These are phyloP conservation scores for Chimonanthus salicifolius DNA, from an alignment of 164 flowering plant species.

Conservation along the genomic window DNA sequence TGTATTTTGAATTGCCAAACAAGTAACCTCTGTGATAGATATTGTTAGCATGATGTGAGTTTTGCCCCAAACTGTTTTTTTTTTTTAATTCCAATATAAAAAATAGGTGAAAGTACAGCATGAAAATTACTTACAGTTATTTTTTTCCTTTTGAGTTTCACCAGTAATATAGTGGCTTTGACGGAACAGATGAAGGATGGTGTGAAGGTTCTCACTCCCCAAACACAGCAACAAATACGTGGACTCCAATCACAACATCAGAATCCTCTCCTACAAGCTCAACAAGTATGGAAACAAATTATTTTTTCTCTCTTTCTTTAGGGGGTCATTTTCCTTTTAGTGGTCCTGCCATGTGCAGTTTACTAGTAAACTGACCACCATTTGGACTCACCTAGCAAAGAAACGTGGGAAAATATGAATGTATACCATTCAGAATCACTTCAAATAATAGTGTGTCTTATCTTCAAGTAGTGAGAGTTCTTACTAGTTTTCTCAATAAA, in stretches of 20 bases:
- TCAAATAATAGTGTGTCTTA: too few relatives aligned
- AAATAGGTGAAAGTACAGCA: not conserved
- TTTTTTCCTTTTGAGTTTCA: conserved; percentile 8
- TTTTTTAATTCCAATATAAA: not conserved
- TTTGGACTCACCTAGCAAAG: too few relatives aligned
- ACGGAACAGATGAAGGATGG: conserved; percentile 68
- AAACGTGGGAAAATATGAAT: too few relatives aligned
- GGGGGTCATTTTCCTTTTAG: not conserved
- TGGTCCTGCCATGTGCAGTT: too few relatives aligned
- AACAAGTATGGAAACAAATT: conserved; percentile 45
- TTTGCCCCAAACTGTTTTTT: not conserved
- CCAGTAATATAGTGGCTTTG: conserved; percentile 53
- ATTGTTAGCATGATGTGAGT: not conserved
- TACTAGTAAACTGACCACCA: too few relatives aligned
- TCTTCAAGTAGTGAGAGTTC: too few relatives aligned
- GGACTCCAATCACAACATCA: conserved; percentile 56
- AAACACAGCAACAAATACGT: conserved; percentile 48
- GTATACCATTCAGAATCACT: too few relatives aligned
- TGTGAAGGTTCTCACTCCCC: conserved; percentile 40
- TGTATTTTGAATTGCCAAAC: not conserved
- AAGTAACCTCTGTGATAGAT: not conserved
- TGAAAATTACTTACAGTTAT: not conserved
- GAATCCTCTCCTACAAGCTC: conserved; percentile 42
- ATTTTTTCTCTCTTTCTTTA: not conserved
- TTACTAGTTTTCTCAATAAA: too few relatives aligned